Percentiles rank a stretch among this genome's conserved stretches.
These are phyloP conservation scores for Wickerhamiella infanticola DNA, from an alignment of 1,139 yeast genomes.

Conservation along the genomic window DNA sequence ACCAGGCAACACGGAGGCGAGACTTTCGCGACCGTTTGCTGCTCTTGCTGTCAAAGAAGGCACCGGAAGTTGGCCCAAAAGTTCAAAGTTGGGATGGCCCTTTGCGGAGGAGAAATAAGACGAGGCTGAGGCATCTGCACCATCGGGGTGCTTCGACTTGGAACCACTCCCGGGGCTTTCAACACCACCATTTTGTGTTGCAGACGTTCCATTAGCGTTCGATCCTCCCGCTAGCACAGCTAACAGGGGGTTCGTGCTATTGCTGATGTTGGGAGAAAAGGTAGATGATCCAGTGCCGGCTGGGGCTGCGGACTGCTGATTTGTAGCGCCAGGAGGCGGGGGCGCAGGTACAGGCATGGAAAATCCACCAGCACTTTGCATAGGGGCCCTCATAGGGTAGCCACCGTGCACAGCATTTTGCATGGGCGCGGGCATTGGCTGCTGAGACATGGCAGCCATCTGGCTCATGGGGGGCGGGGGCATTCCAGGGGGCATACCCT, in stretches of 20 bases:
- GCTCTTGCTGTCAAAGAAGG: neutral
- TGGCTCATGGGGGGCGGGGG: neutral
- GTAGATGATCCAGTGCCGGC: neutral
- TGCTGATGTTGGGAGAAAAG: neutral
- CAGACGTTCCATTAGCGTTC: neutral
- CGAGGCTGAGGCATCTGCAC: neutral
- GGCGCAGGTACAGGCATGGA: neutral
- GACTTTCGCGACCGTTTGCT: neutral
- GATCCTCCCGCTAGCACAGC: neutral
- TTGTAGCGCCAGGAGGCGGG: neutral
- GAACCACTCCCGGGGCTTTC: neutral
- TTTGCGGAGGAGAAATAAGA: neutral
- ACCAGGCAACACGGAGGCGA: neutral
- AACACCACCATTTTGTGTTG: neutral
- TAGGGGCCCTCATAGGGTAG: neutral
- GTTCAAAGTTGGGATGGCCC: constrained; percentile 1
- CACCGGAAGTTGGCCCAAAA: neutral
- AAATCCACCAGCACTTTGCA: neutral
- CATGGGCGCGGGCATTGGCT: neutral
- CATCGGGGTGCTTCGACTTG: neutral
- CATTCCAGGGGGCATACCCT: neutral
- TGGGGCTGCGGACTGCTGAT: neutral
- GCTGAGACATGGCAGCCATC: neutral
- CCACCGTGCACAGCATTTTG: neutral
- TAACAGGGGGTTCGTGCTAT: neutral